Evolutionary conservation across 2,329 filamentous ascomycete genomes (phyloP).

Genomic region (Cladophialophora chaetospira): DNA sequence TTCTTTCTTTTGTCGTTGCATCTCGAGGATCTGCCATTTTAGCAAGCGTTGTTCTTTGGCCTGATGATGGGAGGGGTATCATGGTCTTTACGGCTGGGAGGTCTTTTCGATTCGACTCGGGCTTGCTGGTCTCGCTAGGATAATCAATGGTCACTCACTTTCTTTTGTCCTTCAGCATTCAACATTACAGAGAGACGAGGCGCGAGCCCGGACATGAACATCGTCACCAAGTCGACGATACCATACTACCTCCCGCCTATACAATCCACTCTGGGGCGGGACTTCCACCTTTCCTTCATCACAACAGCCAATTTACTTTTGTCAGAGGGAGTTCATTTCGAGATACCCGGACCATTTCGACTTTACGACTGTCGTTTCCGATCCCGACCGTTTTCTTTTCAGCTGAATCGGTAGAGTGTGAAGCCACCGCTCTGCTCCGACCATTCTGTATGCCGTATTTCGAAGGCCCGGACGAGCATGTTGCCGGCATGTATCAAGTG

Average conservation of each 20-base stretch:
- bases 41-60: conserved; percentile 33
- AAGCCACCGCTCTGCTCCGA: too few species aligned
- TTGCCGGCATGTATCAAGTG: not conserved
- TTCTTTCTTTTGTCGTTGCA: conserved; percentile 27
- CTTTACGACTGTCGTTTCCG: conserved; percentile 22
- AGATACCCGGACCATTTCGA: conserved; percentile 8
- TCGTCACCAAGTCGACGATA: conserved; percentile 15
- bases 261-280: not conserved
- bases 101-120: conserved; percentile 19
- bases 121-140: conserved; percentile 30
- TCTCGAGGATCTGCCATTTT: conserved; percentile 29
- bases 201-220: conserved; percentile 31
- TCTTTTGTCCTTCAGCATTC: conserved; percentile 25
- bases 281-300: not conserved
- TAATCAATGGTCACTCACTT: conserved; percentile 20
- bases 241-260: conserved; percentile 8
- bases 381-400: too few species aligned
- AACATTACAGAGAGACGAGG: conserved; percentile 31
- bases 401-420: too few species aligned
- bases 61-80: conserved; percentile 19
- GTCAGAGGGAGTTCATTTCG: not conserved
- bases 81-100: conserved; percentile 20
- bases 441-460: too few species aligned
- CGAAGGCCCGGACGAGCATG: too few species aligned
- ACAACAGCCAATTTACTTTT: not conserved